Evolutionary conservation across 2,329 filamentous ascomycete genomes (phyloP).

Genomic region (Golovinomyces cichoracearum): DNA sequence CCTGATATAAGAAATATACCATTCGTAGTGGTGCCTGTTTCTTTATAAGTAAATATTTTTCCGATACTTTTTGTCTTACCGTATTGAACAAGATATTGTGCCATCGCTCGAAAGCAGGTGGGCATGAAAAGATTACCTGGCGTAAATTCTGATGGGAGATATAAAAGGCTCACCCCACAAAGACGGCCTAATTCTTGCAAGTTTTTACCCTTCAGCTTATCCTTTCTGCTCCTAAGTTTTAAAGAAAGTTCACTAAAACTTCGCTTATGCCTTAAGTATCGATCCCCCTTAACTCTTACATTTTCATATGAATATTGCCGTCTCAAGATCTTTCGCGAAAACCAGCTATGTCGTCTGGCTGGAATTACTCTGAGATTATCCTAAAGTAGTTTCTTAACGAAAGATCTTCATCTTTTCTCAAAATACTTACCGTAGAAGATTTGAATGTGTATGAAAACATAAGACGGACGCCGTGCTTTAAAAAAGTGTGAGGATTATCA

Average conservation of each 20-base stretch:
- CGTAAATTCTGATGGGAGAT: constrained; percentile 32
- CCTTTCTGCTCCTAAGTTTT: constrained; percentile 21
- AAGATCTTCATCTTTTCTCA: neutral
- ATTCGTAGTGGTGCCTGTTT: constrained; percentile 18
- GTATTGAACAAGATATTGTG: constrained; percentile 35
- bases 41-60: constrained; percentile 4
- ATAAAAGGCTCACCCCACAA: constrained; percentile 35
- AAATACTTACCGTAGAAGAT: constrained; percentile 5
- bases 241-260: constrained; percentile 30
- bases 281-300: constrained; percentile 10
- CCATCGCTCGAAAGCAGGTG: constrained; percentile 39
- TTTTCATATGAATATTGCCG: constrained; percentile 16
- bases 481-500: neutral
- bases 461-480: constrained; percentile 25
- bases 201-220: constrained; percentile 23
- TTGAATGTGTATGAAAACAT: constrained; percentile 10
- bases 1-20: constrained; percentile 40
- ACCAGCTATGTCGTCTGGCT: constrained; percentile 16
- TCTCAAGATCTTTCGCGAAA: constrained; percentile 17
- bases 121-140: constrained; percentile 31
- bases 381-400: constrained; percentile 1
- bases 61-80: constrained; percentile 18
- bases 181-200: constrained; percentile 34
- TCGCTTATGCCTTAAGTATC: constrained; percentile 20
- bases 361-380: constrained; percentile 4